Conservation (phyloP, 1,284 basidiomycete species). For the Cystobasidium sp. region DNA sequence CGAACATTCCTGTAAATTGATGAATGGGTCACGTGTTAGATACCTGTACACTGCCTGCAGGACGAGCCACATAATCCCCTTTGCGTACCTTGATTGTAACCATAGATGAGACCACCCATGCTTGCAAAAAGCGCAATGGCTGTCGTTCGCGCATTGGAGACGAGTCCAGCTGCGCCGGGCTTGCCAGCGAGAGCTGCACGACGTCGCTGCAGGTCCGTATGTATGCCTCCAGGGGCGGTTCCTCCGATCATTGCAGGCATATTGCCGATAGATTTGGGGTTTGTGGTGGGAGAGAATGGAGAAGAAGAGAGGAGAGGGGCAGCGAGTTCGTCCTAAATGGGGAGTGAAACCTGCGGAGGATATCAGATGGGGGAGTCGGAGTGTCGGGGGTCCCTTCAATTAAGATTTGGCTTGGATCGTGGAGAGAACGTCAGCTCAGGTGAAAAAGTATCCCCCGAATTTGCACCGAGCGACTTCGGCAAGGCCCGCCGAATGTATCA, state of each 20-base stretch:
- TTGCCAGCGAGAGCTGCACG: conserved; percentile 42
- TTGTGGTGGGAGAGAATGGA: background rate
- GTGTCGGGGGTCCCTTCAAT: background rate
- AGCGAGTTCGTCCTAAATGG: background rate
- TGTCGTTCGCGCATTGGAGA: conserved; percentile 51
- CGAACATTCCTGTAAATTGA: conserved; percentile 45
- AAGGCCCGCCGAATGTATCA: no score
- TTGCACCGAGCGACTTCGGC: no score
- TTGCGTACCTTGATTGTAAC: conserved; percentile 51
- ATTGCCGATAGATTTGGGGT: background rate
- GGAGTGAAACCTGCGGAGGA: background rate
- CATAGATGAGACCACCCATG: conserved; percentile 53
- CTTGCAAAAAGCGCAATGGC: conserved; percentile 53
- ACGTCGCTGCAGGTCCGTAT: conserved; percentile 13
- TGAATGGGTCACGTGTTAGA: background rate
- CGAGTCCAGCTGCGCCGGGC: conserved; percentile 49
- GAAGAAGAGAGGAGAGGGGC: background rate
- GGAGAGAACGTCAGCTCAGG: no score
- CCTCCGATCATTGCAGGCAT: conserved; percentile 16
- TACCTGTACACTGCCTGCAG: no score
- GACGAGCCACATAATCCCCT: conserved; percentile 3
- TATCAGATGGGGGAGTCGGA: background rate
- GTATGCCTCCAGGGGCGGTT: background rate
- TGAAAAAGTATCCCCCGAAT: no score
- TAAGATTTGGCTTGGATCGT: no score